A percentile compares a stretch with the other conserved stretches of the same genome.
These are phyloP conservation scores for Bipolaris victoriae DNA, from an alignment of 2,329 filamentous ascomycete species.

Conservation along the genomic window DNA sequence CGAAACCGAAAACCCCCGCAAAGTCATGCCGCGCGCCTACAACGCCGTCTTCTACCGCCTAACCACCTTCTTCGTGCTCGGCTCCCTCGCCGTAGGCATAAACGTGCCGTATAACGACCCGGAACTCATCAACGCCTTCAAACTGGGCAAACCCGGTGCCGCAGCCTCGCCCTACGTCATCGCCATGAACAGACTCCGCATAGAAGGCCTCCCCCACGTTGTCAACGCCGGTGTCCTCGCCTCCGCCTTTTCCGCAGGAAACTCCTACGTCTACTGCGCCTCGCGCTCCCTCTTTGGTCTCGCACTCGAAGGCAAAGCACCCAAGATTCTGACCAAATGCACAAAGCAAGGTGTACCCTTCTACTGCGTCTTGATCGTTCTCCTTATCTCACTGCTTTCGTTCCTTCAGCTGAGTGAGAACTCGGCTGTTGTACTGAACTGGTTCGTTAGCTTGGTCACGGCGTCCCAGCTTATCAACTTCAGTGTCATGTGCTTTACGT, in stretches of 20 bases:
- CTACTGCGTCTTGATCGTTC: slow-evolving; percentile 71
- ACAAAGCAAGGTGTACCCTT: slow-evolving; percentile 73
- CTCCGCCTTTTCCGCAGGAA: slow-evolving; percentile 62
- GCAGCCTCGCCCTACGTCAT: slow-evolving; percentile 70
- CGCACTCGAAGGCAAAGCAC: slow-evolving; percentile 61
- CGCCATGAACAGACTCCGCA: slow-evolving; percentile 62
- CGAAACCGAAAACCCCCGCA: slow-evolving; percentile 55
- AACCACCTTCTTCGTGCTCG: slow-evolving; percentile 76
- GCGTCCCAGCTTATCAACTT: slow-evolving; percentile 65
- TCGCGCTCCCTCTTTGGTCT: slow-evolving; percentile 61
- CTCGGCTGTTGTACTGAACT: slow-evolving; percentile 71
- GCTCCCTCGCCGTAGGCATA: slow-evolving; percentile 71
- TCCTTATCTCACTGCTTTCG: slow-evolving; percentile 71
- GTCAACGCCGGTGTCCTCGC: slow-evolving; percentile 65
- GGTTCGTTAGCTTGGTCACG: slow-evolving; percentile 76
- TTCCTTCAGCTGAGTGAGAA: slow-evolving; percentile 77
- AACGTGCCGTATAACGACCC: slow-evolving; percentile 73
- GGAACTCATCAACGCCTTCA: slow-evolving; percentile 66
- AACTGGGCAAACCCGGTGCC: slow-evolving; percentile 65
- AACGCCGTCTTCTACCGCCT: slow-evolving; percentile 82
- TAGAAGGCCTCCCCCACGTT: slow-evolving; percentile 63
- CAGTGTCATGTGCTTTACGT: slow-evolving; percentile 68
- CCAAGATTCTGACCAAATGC: slow-evolving; percentile 60
- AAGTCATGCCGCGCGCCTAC: slow-evolving; percentile 71
- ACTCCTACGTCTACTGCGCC: slow-evolving; percentile 63